phyloP scores from a whole-genome alignment of 2,329 filamentous ascomycete genomes.

The Beauveria sp. region DNA sequence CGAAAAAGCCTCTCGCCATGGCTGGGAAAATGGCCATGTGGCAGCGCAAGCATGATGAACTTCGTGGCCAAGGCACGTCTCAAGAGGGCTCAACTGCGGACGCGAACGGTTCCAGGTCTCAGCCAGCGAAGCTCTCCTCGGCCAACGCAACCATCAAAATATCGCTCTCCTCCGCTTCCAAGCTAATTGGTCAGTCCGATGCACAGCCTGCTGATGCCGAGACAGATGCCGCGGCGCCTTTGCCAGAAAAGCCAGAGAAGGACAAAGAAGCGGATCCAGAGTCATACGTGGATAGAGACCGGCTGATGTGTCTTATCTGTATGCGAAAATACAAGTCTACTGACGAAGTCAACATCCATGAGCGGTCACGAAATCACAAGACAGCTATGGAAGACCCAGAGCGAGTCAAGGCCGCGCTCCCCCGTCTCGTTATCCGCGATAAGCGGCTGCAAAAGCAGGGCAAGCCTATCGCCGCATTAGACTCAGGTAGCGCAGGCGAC shows the following conservation, averaged over 20 bases:
- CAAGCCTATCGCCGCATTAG: slow-evolving; percentile 11
- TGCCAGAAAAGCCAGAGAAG: slow-evolving; percentile 9
- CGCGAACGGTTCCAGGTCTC: background rate
- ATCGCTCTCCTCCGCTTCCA: slow-evolving; percentile 10
- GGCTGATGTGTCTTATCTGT: slow-evolving; percentile 37
- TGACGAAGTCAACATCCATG: slow-evolving; percentile 35
- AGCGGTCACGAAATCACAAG: slow-evolving; percentile 35
- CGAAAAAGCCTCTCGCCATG: slow-evolving; percentile 34
- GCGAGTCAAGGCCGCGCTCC: slow-evolving; percentile 42
- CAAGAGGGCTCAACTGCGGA: background rate
- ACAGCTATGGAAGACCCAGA: slow-evolving; percentile 31
- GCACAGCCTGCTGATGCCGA: slow-evolving; percentile 8
- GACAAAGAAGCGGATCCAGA: slow-evolving; percentile 11
- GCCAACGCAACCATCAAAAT: slow-evolving; percentile 16
- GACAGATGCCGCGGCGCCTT: slow-evolving; percentile 15
- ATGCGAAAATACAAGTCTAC: slow-evolving; percentile 39
- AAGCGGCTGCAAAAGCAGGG: slow-evolving; percentile 26
- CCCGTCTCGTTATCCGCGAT: slow-evolving; percentile 32
- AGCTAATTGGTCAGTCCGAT: background rate
- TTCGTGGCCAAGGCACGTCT: slow-evolving; percentile 19
- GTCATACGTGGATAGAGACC: slow-evolving; percentile 53
- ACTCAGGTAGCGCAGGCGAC: slow-evolving; percentile 15
- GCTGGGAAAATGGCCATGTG: slow-evolving; percentile 36
- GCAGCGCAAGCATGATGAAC: slow-evolving; percentile 36
- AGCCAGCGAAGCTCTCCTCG: slow-evolving; percentile 8